Evolutionary conservation across 805 yeast species (phyloP).

Genomic region (Starmerella khaoyaiensis): DNA sequence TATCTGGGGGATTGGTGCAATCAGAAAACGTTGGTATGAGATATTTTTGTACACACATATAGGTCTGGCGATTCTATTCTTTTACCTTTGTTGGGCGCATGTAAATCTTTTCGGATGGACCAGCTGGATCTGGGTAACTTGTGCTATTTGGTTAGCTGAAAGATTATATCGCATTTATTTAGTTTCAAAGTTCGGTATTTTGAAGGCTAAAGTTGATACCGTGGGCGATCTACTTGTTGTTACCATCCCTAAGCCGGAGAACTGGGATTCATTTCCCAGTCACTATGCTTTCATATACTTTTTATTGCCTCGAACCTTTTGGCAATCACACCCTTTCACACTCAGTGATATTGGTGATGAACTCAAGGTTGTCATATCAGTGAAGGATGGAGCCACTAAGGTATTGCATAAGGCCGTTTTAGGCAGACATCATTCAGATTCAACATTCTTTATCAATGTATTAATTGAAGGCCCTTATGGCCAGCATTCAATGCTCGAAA

Average conservation of each 20-base stretch:
- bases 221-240: slow-evolving; percentile 2
- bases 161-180: slow-evolving; percentile 2
- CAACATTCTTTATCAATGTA: not conserved
- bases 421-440: not conserved
- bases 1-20: slow-evolving; percentile 6
- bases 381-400: slow-evolving; percentile 12
- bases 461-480: slow-evolving; percentile 16
- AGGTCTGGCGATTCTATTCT: slow-evolving; percentile 8
- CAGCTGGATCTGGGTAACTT: slow-evolving; percentile 9
- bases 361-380: slow-evolving; percentile 8
- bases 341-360: slow-evolving; percentile 8
- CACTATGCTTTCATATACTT: slow-evolving; percentile 18
- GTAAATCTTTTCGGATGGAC: slow-evolving; percentile 15
- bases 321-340: slow-evolving; percentile 70
- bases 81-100: slow-evolving; percentile 13
- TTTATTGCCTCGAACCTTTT: slow-evolving; percentile 39
- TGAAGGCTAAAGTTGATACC: not conserved
- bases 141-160: slow-evolving; percentile 9
- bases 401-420: not conserved
- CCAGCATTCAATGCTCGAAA: not conserved
- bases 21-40: slow-evolving; percentile 12
- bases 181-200: not conserved
- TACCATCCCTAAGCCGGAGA: slow-evolving; percentile 5
- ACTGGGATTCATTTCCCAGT: slow-evolving; percentile 10
- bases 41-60: slow-evolving; percentile 14